Conservation (phyloP, 345 rosid species). For the Pseudoturritis turrita region DNA sequence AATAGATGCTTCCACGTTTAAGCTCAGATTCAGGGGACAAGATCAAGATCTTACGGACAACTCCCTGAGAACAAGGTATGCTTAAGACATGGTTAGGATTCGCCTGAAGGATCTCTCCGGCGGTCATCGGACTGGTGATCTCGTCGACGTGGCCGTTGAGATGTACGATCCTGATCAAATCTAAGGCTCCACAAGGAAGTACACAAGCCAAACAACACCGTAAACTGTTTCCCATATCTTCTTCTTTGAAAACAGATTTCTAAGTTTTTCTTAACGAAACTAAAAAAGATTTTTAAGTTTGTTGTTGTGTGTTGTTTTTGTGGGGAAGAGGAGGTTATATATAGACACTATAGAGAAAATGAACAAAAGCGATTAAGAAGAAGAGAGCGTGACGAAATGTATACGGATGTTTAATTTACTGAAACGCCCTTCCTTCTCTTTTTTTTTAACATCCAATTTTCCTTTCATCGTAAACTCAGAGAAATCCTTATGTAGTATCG, state of each 20-base stretch:
- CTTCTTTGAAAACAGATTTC: background rate
- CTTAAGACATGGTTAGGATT: conserved; percentile 83
- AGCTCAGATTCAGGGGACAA: conserved; percentile 86
- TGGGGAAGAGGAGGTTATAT: conserved; percentile 9
- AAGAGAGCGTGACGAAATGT: conserved; percentile 20
- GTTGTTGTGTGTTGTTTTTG: conserved; percentile 16
- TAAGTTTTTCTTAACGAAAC: background rate
- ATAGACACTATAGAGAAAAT: conserved; percentile 2
- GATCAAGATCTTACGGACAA: conserved; percentile 64
- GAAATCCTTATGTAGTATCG: no score
- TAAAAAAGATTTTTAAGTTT: background rate
- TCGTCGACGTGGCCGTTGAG: conserved; percentile 80
- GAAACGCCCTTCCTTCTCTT: background rate
- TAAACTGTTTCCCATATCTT: conserved; percentile 77
- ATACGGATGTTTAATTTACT: conserved; percentile 4
- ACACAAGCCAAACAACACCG: conserved; percentile 92
- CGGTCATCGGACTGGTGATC: conserved; percentile 66
- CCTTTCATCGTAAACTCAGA: no score
- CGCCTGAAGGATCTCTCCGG: conserved; percentile 69
- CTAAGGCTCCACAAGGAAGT: conserved; percentile 94
- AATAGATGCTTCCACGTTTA: conserved; percentile 84
- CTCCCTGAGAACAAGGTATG: conserved; percentile 80
- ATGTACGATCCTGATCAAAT: conserved; percentile 89
- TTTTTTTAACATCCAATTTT: no score
- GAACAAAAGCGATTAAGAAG: background rate